These are phyloP conservation scores for Puccinia polysora DNA, from an alignment of 1,284 basidiomycete species.

Conservation along the genomic window DNA sequence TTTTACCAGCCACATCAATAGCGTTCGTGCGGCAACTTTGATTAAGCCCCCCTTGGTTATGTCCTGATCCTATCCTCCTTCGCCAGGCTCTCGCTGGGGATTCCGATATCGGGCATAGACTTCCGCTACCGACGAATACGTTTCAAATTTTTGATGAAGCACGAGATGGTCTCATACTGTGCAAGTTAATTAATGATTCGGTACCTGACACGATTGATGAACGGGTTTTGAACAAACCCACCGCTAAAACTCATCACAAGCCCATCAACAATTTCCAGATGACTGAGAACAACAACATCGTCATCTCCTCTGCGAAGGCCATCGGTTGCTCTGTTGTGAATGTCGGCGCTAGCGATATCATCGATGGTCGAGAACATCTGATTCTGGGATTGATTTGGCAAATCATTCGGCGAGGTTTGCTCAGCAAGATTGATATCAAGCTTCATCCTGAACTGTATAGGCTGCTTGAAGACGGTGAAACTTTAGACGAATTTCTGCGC, in stretches of 20 bases:
- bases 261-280: slow-evolving; percentile 53
- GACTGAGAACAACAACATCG: slow-evolving; percentile 55
- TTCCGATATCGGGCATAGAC: slow-evolving; percentile 70
- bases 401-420: slow-evolving; percentile 53
- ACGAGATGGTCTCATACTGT: slow-evolving; percentile 52
- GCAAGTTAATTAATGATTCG: slow-evolving; percentile 54
- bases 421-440: slow-evolving; percentile 54
- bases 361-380: slow-evolving; percentile 53
- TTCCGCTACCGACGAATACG: slow-evolving; percentile 92
- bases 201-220: slow-evolving; percentile 54
- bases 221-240: slow-evolving; percentile 51
- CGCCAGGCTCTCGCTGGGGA: slow-evolving; percentile 81
- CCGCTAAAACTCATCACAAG: slow-evolving; percentile 51
- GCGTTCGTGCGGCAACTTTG: too few relatives aligned
- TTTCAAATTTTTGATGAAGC: slow-evolving; percentile 99
- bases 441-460: slow-evolving; percentile 54
- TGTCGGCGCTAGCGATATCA: slow-evolving; percentile 53
- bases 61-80: neutral
- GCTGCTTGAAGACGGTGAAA: slow-evolving; percentile 53
- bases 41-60: neutral
- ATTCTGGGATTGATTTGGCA: slow-evolving; percentile 54
- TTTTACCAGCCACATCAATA: slow-evolving; percentile 96
- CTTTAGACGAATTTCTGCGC: slow-evolving; percentile 52
- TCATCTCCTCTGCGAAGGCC: slow-evolving; percentile 53
- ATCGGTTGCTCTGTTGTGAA: slow-evolving; percentile 54